A percentile compares a stretch with the other conserved stretches of the same genome.
These are phyloP conservation scores for Tillandsia fasciculata DNA, from an alignment of 176 grass and related monocot species.

Conservation along the genomic window DNA sequence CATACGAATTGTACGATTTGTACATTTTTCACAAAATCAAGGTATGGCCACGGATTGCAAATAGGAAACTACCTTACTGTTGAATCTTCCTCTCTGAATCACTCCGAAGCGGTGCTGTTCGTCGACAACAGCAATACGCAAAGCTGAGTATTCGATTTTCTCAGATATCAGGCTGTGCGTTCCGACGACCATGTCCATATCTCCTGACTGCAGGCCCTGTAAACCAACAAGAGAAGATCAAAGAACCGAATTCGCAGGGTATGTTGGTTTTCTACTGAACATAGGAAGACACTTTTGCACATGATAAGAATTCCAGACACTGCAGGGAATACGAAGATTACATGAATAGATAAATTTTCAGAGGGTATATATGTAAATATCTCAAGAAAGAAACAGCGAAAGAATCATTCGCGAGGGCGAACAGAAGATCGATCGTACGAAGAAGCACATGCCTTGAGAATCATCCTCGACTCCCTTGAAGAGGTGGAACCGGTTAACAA, in stretches of 20 bases:
- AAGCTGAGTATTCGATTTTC: slow-evolving; percentile 57
- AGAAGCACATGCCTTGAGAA: slow-evolving; percentile 51
- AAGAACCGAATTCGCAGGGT: background rate
- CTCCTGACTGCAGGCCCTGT: slow-evolving; percentile 69
- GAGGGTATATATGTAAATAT: background rate
- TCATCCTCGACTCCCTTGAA: slow-evolving; percentile 49
- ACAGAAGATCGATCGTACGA: slow-evolving; percentile 16
- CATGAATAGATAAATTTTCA: background rate
- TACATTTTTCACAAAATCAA: background rate
- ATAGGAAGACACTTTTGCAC: too few species aligned
- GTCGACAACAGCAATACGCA: slow-evolving; percentile 77
- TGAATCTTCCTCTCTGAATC: slow-evolving; percentile 79
- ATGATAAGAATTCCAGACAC: too few species aligned
- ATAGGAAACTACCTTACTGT: slow-evolving; percentile 53
- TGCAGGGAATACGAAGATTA: too few species aligned
- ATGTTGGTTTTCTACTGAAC: background rate
- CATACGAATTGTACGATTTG: background rate
- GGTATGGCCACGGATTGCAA: background rate
- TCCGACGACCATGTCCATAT: slow-evolving; percentile 87
- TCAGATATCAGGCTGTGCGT: slow-evolving; percentile 84
- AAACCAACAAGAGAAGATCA: slow-evolving; percentile 14
- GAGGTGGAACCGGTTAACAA: slow-evolving; percentile 90
- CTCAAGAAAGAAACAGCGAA: background rate
- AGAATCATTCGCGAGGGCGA: background rate
- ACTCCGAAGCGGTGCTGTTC: slow-evolving; percentile 91